Percentiles rank a stretch among this genome's conserved stretches.
These are phyloP conservation scores for Salix caprea DNA, from an alignment of 345 rosid genomes.

Conservation along the genomic window DNA sequence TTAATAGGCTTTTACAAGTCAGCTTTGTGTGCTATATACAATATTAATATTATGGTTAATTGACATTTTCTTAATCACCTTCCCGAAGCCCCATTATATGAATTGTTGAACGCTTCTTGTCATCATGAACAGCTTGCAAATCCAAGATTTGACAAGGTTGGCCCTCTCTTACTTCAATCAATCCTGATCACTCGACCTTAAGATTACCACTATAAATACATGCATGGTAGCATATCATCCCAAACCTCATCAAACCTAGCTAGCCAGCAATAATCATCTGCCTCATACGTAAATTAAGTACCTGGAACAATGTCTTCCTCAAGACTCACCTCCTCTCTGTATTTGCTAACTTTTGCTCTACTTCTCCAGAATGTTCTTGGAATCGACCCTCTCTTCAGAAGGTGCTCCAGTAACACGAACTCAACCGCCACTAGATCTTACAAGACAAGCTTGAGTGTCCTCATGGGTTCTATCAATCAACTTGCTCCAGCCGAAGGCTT, in stretches of 20 bases:
- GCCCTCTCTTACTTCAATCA: neutral
- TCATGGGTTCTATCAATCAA: neutral
- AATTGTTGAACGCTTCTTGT: neutral
- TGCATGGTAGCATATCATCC: too few relatives aligned
- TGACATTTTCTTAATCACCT: neutral
- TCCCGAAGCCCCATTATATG: too few relatives aligned
- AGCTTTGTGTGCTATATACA: neutral
- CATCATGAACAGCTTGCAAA: neutral
- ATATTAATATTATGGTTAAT: too few relatives aligned
- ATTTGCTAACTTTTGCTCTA: neutral
- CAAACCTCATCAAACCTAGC: too few relatives aligned
- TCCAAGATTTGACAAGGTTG: neutral
- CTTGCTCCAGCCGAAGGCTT: slow-evolving; percentile 21
- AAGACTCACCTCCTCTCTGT: too few relatives aligned
- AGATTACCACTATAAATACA: neutral
- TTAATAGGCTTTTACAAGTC: neutral
- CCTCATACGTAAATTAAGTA: too few relatives aligned
- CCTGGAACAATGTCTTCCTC: too few relatives aligned
- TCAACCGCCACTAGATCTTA: neutral
- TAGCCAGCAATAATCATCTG: too few relatives aligned
- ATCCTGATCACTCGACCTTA: neutral
- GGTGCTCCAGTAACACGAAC: neutral
- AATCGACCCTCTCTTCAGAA: neutral
- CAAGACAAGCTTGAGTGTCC: neutral
- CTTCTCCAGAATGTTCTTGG: neutral